Conservation (phyloP, 768 basidiomycete genomes). For the Termitomyces sp. region DNA sequence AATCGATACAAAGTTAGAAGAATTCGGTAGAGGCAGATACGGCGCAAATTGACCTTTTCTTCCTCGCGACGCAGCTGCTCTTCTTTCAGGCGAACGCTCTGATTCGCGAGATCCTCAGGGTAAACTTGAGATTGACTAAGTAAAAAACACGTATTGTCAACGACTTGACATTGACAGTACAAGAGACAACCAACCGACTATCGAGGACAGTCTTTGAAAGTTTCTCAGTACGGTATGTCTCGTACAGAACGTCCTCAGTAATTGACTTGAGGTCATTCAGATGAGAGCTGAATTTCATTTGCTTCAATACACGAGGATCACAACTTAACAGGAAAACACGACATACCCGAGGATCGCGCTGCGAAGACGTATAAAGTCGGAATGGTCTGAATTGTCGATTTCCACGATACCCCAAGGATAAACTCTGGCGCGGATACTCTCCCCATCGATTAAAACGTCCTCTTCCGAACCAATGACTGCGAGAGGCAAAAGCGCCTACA, state of each 20-base stretch:
- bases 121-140: conserved; percentile 62
- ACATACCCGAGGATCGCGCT: conserved; percentile 64
- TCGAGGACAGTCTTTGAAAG: conserved; percentile 65
- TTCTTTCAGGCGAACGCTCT: conserved; percentile 84
- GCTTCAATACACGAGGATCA: conserved; percentile 6
- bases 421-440: conserved; percentile 72
- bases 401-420: conserved; percentile 94
- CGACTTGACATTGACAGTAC: not conserved
- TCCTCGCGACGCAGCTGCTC: conserved; percentile 86
- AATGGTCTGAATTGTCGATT: conserved; percentile 89
- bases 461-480: conserved; percentile 88
- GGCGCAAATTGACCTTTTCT: conserved; percentile 53
- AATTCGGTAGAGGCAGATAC: not conserved
- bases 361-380: conserved; percentile 76
- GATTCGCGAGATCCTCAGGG: conserved; percentile 84
- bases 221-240: conserved; percentile 89
- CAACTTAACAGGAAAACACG: conserved; percentile 19
- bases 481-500: conserved; percentile 68
- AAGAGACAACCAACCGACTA: conserved; percentile 34
- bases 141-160: not conserved
- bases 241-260: conserved; percentile 81
- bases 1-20: not conserved
- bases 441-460: conserved; percentile 75
- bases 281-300: conserved; percentile 52
- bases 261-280: conserved; percentile 79